phyloP scores from a whole-genome alignment of 2,329 filamentous ascomycete species.

The Rugonectria rugulosa region DNA sequence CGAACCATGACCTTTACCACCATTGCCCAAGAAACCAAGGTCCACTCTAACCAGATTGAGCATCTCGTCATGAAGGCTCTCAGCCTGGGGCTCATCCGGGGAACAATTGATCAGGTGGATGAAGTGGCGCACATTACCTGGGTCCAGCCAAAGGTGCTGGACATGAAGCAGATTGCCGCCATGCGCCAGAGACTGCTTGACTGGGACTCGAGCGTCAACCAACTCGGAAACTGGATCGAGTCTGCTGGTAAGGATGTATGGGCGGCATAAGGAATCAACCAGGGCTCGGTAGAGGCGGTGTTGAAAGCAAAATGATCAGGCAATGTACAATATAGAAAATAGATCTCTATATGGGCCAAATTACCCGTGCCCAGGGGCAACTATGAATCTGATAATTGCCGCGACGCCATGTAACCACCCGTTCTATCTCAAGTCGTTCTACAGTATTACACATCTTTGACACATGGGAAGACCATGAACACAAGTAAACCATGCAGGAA shows the following conservation, averaged over 20 bases:
- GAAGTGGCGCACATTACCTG: conserved; percentile 95
- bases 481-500: neutral
- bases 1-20: conserved; percentile 91
- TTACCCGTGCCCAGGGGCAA: conserved; percentile 26
- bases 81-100: conserved; percentile 86
- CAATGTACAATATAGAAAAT: conserved; percentile 41
- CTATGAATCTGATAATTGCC: conserved; percentile 34
- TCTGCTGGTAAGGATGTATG: conserved; percentile 92
- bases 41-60: conserved; percentile 90
- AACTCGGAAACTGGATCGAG: conserved; percentile 97
- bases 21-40: conserved; percentile 92
- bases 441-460: neutral
- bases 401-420: conserved; percentile 4
- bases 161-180: conserved; percentile 92
- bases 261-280: conserved; percentile 69
- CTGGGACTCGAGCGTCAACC: conserved; percentile 96
- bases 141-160: conserved; percentile 98
- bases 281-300: conserved; percentile 3
- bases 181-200: conserved; percentile 90
- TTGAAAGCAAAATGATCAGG: conserved; percentile 27
- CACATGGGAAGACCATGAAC: neutral
- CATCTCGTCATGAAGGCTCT: conserved; percentile 99
- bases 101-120: conserved; percentile 95
- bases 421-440: no score
- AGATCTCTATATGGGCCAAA: conserved; percentile 33